Evolutionary conservation across 2,329 filamentous ascomycete genomes (phyloP).

Genomic region (Colletotrichum truncatum): DNA sequence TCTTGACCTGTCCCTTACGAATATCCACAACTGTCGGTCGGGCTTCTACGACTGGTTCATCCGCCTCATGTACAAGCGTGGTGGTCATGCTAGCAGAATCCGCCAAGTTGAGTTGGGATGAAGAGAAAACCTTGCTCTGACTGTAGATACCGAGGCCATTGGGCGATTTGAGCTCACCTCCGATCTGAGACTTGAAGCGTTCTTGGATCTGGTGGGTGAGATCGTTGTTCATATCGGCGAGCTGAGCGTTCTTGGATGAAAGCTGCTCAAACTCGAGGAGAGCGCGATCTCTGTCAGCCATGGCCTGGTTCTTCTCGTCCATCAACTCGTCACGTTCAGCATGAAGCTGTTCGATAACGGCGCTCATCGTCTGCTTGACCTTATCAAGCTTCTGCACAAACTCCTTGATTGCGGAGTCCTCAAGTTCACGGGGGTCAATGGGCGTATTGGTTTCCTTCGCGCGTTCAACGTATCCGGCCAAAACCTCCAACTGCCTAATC

Average conservation of each 20-base stretch:
- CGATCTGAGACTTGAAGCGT: slow-evolving; percentile 83
- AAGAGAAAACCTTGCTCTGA: slow-evolving; percentile 59
- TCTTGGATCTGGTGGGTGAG: slow-evolving; percentile 94
- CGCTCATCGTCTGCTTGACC: slow-evolving; percentile 67
- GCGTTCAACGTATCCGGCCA: slow-evolving; percentile 87
- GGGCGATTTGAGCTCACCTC: slow-evolving; percentile 55
- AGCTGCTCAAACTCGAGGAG: slow-evolving; percentile 96
- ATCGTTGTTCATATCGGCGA: slow-evolving; percentile 95
- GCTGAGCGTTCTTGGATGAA: slow-evolving; percentile 91
- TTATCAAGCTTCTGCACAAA: slow-evolving; percentile 80
- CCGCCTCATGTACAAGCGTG: slow-evolving; percentile 68
- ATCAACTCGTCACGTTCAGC: slow-evolving; percentile 81
- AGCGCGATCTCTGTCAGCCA: slow-evolving; percentile 89
- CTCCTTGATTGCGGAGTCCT: slow-evolving; percentile 90
- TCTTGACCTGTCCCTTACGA: slow-evolving; percentile 91
- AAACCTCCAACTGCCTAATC: slow-evolving; percentile 87
- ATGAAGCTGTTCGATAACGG: slow-evolving; percentile 67
- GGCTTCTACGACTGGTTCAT: slow-evolving; percentile 73
- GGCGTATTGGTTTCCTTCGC: slow-evolving; percentile 85
- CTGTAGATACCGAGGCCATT: slow-evolving; percentile 68
- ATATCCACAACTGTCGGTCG: slow-evolving; percentile 96
- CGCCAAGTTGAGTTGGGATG: slow-evolving; percentile 57
- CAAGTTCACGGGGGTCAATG: slow-evolving; percentile 82
- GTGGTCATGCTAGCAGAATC: slow-evolving; percentile 66
- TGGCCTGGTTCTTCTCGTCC: slow-evolving; percentile 84